Evolutionary conservation across 2,329 filamentous ascomycete genomes (phyloP).

Genomic region (Cercospora beticola): DNA sequence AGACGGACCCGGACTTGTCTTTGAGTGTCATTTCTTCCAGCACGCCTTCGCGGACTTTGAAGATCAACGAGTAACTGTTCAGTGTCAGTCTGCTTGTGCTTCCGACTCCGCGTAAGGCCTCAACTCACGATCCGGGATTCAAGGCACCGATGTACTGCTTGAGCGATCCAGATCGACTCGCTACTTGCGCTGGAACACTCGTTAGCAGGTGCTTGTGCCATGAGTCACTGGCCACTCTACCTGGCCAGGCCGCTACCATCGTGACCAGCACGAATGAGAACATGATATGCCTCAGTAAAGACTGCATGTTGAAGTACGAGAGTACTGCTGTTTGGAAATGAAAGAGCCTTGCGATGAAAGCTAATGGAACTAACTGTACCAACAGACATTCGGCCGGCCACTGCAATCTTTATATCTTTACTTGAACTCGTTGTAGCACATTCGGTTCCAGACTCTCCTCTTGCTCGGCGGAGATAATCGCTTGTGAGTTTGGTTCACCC

Average conservation of each 20-base stretch:
- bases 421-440: background rate
- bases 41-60: background rate
- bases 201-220: background rate
- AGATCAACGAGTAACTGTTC: background rate
- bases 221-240: background rate
- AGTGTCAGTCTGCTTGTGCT: background rate
- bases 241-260: background rate
- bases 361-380: background rate
- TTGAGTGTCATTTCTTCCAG: constrained; percentile 1
- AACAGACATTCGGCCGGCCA: background rate
- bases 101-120: background rate
- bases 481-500: background rate
- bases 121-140: background rate
- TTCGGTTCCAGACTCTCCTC: background rate
- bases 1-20: background rate
- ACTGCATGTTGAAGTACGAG: background rate
- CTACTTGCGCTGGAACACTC: background rate
- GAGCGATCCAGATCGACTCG: background rate
- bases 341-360: background rate
- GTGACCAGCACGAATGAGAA: background rate
- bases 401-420: background rate
- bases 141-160: background rate
- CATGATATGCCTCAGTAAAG: background rate
- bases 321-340: background rate
- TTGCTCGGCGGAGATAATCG: background rate